A percentile compares a stretch with the other conserved stretches of the same genome.
Conservation (phyloP, 2,329 filamentous ascomycete species). For the Fusarium sp. region DNA sequence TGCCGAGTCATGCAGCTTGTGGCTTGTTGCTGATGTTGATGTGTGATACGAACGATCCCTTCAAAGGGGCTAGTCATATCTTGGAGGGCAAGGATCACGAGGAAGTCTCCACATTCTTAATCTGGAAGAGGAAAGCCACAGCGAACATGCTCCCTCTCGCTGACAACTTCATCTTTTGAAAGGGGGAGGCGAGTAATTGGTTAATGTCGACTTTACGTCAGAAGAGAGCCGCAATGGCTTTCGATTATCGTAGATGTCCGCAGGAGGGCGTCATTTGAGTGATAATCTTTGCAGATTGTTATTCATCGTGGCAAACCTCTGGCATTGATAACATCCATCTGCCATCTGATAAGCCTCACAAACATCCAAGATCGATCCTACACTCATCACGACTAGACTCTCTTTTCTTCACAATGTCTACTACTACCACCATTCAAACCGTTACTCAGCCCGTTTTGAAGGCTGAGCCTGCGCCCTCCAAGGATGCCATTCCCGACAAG, state of each 20-base stretch:
- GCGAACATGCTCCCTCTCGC: background rate
- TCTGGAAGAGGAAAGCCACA: slow-evolving; percentile 1
- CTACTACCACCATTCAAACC: background rate
- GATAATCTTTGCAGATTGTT: background rate
- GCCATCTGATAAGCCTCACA: background rate
- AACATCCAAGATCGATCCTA: background rate
- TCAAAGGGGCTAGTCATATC: background rate
- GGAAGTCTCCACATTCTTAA: background rate
- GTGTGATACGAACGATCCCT: background rate
- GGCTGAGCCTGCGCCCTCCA: background rate
- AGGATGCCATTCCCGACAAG: background rate
- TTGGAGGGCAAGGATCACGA: background rate
- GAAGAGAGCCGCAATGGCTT: background rate
- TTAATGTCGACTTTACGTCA: background rate
- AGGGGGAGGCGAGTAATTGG: background rate
- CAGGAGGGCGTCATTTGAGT: background rate
- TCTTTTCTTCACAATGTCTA: slow-evolving; percentile 3
- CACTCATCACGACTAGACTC: background rate
- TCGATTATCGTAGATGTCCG: background rate
- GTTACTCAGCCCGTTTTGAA: slow-evolving; percentile 1
- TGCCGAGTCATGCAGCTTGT: background rate
- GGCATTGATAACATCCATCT: background rate
- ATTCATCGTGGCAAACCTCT: background rate
- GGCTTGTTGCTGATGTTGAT: background rate
- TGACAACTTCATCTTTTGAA: background rate